A percentile compares a stretch with the other conserved stretches of the same genome.
Conservation (phyloP, 2,329 filamentous ascomycete genomes). For the Aphanocladium album region DNA sequence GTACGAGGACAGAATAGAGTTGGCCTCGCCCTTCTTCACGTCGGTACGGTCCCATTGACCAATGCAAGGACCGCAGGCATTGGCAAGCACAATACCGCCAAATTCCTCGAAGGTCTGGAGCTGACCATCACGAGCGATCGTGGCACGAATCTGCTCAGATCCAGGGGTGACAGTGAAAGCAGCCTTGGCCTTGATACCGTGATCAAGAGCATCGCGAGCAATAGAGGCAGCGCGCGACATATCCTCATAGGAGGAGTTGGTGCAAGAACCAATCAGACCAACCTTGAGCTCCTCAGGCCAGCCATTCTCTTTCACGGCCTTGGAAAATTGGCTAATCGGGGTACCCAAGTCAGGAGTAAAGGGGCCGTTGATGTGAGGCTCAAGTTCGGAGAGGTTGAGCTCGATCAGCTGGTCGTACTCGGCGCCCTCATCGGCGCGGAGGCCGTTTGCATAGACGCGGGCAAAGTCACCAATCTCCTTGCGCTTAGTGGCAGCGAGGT, state of each 20-base stretch:
- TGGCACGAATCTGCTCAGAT: constrained; percentile 93
- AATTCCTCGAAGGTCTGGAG: constrained; percentile 95
- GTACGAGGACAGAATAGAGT: constrained; percentile 98
- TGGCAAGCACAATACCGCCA: constrained; percentile 88
- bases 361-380: constrained; percentile 97
- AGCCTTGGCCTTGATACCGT: constrained; percentile 90
- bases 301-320: constrained; percentile 86
- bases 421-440: constrained; percentile 81
- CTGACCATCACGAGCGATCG: constrained; percentile 85
- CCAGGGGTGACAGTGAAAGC: constrained; percentile 94
- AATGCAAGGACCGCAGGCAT: constrained; percentile 90
- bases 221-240: constrained; percentile 93
- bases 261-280: constrained; percentile 96
- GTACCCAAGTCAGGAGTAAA: constrained; percentile 98
- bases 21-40: constrained; percentile 89
- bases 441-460: constrained; percentile 75
- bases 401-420: constrained; percentile 96
- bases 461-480: constrained; percentile 86
- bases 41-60: constrained; percentile 94
- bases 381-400: constrained; percentile 89
- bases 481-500: constrained; percentile 87
- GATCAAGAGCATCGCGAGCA: constrained; percentile 81
- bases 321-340: constrained; percentile 94
- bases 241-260: constrained; percentile 81
- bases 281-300: constrained; percentile 98